Base-by-base conservation (phyloP, 2,329 filamentous ascomycete species). In the Fusarium odoratissimum region DNA sequence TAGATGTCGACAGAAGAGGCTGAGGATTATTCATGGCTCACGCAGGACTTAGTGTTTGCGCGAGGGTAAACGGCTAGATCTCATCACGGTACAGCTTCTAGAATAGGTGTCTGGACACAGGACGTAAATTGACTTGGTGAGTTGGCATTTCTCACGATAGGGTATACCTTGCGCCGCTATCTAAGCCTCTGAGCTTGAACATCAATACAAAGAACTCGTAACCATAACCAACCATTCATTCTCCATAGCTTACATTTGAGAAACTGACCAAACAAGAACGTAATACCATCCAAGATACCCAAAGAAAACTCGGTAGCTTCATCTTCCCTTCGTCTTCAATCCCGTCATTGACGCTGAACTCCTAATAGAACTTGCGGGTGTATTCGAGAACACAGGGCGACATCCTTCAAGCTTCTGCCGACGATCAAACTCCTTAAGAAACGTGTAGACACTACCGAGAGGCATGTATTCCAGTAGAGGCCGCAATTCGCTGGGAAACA, bases 401-500 rank as follows among this genome's bases (percentile, higher is more conserved):
- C 19, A 23, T 7, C 30, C 71, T 4, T 75, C 69, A 21, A 63
- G 12, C 38, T 62, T 76, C 54, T 75, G 74, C 1, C 71, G 71
- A 17, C 37, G 46, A 37, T 75, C 74, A 42, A 75, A 75, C 59
- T 76, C 74, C 8, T 75, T 75, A 1, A 75, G 56, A 42, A 75
- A 75, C 1, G 74, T 71, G 28, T 75, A 75, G 7, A 75, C 74
- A 48, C 71, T 75, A 0, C 74, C 73, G 0, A 75, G 69, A 3
- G 74, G 74, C 74, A 75, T 75, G 35, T 75, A 75, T 17, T 75
- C 74, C 0, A 75, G 59, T 2, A 75, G 3, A 23, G 74, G 74
- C 6, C 63, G 17, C 1, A 75, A 28, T 54, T 75, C 69, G 4
- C 69, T 69, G 1, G 74, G 74, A 25, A 75, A 75, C 74, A 76